Conservation (phyloP, 2,329 filamentous ascomycete species). For the Septoria linicola region DNA sequence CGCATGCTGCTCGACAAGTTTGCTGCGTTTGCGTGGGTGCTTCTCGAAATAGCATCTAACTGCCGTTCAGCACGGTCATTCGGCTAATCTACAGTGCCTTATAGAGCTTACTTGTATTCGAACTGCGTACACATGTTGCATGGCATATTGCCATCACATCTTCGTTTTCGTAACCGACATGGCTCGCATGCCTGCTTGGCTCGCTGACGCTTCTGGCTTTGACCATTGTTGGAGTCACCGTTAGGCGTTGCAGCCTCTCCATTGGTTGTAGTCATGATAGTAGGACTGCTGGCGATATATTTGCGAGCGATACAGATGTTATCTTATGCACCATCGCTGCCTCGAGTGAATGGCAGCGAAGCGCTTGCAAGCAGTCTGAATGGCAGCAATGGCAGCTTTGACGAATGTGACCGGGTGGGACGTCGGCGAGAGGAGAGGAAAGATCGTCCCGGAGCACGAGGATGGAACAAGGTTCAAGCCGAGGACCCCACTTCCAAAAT, state of each 20-base stretch:
- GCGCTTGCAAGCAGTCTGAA: no score
- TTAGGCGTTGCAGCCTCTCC: conserved; percentile 10
- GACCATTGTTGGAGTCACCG: conserved; percentile 10
- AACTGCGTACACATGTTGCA: conserved; percentile 56
- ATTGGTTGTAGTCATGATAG: neutral
- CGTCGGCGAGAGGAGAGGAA: no score
- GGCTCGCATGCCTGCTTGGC: conserved; percentile 44
- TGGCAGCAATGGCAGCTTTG: no score
- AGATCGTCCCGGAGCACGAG: no score
- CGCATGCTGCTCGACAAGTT: conserved; percentile 36
- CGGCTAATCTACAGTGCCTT: no score
- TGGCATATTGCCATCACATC: conserved; percentile 55
- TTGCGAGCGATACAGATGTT: no score
- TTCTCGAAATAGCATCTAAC: conserved; percentile 28
- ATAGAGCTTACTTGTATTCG: conserved; percentile 45
- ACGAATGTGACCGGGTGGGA: no score
- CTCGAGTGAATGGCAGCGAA: no score
- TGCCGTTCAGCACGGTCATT: conserved; percentile 2
- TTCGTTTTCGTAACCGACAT: conserved; percentile 57
- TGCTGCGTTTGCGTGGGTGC: conserved; percentile 38
- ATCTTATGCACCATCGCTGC: no score
- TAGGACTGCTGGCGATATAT: no score
- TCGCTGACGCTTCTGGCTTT: conserved; percentile 35
- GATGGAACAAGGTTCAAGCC: no score
- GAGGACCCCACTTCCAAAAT: no score